Evolutionary conservation across 2,329 filamentous ascomycete genomes (phyloP).

Genomic region (Gaeumannomyces tritici): DNA sequence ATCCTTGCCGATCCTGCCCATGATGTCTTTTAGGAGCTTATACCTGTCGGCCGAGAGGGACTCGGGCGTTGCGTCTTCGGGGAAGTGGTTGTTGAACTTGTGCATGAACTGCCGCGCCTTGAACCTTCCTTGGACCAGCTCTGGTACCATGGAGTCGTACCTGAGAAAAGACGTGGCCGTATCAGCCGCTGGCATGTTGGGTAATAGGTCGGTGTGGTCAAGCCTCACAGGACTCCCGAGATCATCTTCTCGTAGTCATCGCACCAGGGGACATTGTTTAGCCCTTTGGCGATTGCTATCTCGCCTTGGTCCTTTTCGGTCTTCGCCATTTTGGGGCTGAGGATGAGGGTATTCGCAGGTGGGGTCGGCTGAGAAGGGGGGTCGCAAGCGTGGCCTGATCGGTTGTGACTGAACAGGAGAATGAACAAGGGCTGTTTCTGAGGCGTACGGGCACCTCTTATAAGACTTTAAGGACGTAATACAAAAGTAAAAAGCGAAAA

Average conservation of each 20-base stretch:
- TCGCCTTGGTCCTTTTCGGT: constrained; percentile 1
- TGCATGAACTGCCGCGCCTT: constrained; percentile 44
- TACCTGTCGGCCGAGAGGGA: constrained; percentile 29
- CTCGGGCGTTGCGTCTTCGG: constrained; percentile 32
- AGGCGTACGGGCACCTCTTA: neutral
- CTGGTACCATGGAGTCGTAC: constrained; percentile 38
- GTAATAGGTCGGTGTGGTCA: neutral
- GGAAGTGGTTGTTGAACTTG: constrained; percentile 53
- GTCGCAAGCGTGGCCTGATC: neutral
- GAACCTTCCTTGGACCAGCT: constrained; percentile 40
- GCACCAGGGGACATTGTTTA: constrained; percentile 43
- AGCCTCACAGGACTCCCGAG: constrained; percentile 46
- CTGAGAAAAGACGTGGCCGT: constrained; percentile 17
- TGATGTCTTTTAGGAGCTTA: constrained; percentile 35
- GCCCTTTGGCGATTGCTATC: constrained; percentile 25
- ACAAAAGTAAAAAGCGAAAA: too few species aligned
- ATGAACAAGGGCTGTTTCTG: too few species aligned
- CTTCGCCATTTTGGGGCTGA: neutral
- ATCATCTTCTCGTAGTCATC: constrained; percentile 58
- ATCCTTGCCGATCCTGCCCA: constrained; percentile 40
- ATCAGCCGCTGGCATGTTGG: neutral
- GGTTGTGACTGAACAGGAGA: neutral
- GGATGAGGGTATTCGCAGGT: neutral
- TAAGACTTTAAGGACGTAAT: neutral
- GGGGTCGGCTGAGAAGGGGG: too few species aligned